Percentiles rank a stretch among this genome's conserved stretches.
These are phyloP conservation scores for Pontederia paniculata DNA, from an alignment of 176 grass and related monocot genomes.

Conservation along the genomic window DNA sequence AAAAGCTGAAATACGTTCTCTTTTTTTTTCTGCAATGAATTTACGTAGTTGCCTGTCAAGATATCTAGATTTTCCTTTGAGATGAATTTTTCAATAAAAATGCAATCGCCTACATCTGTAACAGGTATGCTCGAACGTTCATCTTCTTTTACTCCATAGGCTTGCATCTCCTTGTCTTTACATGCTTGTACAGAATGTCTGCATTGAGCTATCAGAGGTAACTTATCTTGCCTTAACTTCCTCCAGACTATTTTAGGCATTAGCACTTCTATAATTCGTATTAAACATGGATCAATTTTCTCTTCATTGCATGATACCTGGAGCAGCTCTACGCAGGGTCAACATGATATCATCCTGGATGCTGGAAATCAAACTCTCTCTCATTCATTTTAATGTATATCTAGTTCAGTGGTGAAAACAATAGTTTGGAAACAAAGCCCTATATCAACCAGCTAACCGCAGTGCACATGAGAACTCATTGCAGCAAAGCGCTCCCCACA, in stretches of 20 bases:
- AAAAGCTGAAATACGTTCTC: background rate
- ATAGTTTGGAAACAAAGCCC: background rate
- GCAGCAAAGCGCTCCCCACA: no score
- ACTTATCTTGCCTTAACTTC: slow-evolving; percentile 22
- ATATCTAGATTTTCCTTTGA: background rate
- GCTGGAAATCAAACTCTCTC: slow-evolving; percentile 70
- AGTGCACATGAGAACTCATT: no score
- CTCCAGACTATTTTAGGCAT: background rate
- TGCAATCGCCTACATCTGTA: background rate
- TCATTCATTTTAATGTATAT: slow-evolving; percentile 24
- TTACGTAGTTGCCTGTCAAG: background rate
- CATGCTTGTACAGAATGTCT: slow-evolving; percentile 97
- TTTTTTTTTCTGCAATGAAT: slow-evolving; percentile 5
- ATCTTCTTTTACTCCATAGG: slow-evolving; percentile 99
- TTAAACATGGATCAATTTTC: background rate
- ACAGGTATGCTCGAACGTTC: slow-evolving; percentile 90
- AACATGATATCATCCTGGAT: slow-evolving; percentile 61
- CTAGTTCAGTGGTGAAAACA: background rate
- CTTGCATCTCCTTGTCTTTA: slow-evolving; percentile 97
- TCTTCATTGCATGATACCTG: slow-evolving; percentile 20
- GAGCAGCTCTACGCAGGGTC: slow-evolving; percentile 42
- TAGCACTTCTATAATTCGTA: slow-evolving; percentile 1
- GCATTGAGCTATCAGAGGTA: slow-evolving; percentile 87
- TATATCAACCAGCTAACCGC: no score
- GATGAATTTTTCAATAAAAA: background rate